Base-by-base conservation (phyloP, 2,329 filamentous ascomycete species). In the Sporothrix brunneoviolacea region DNA sequence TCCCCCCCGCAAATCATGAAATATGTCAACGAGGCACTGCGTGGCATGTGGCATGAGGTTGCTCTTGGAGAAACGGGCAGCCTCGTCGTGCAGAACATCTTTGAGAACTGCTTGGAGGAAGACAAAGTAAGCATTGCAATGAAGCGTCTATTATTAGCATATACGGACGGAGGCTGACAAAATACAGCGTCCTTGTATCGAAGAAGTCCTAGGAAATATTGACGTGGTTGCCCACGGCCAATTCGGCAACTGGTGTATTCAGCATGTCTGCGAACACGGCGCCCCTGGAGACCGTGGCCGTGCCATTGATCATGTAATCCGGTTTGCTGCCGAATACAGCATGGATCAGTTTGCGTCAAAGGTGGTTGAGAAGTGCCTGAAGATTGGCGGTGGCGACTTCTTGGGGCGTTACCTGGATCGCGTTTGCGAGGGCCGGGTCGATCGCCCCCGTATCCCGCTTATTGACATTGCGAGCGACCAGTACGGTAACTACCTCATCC, bases 281-380 rank as follows among this genome's bases (percentile, higher is more conserved):
- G 86, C 86, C 51, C 86, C 91, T 28, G 83, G 85, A 36, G 94
- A 98, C 68, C 91, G 91, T 61, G 91, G 86, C 68, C 86, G 91
- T 59, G 93, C 94, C 39, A 85, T 96, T 62, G 91, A 98, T 59
- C 91, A 97, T 67, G 91, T 98, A 62, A 86, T 98, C 58, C 85
- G 85, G 56, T 95, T 89, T 68, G 88, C 91, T 28, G 87, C 89
- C 15, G 91, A 96, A 69, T 98, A 97, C 70, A 97, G 91, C 69
- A 96, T 95, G 79, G 93, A 98, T 61, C 93, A 98, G 64, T 98
- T 96, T 65, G 94, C 93, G 38, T 98, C 93, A 54, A 98, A 98
- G 70, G 93, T 98, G 39, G 91, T 98, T 54, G 91, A 98, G 71
- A 98, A 98, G 71, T 98, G 93, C 62, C 81, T 98, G 59, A 98